phyloP scores from a whole-genome alignment of 2,329 filamentous ascomycete genomes.

The Colletotrichum chrysophilum region DNA sequence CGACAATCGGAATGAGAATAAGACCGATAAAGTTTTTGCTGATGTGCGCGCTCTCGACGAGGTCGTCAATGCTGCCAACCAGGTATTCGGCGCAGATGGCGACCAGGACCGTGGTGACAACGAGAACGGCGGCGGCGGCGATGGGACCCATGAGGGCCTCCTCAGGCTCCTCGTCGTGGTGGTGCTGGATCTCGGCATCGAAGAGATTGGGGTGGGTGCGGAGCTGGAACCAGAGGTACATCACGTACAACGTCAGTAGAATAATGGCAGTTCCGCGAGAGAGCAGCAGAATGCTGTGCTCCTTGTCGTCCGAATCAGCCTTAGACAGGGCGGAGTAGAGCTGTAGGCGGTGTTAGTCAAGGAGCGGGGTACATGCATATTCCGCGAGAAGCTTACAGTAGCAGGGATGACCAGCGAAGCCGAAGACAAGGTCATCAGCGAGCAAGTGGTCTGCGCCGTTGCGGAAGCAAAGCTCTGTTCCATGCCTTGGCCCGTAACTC shows the following conservation, averaged over 20 bases:
- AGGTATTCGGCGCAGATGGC: conserved; percentile 79
- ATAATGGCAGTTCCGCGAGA: conserved; percentile 81
- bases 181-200: conserved; percentile 52
- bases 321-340: conserved; percentile 69
- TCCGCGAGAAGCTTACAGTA: conserved; percentile 50
- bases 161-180: conserved; percentile 39
- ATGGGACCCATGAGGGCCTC: conserved; percentile 64
- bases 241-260: conserved; percentile 73
- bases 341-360: conserved; percentile 34
- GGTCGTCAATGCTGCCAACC: conserved; percentile 75
- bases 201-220: conserved; percentile 77
- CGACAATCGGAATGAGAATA: conserved; percentile 80
- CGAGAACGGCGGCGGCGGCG: conserved; percentile 69
- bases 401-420: conserved; percentile 82
- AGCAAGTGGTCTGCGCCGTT: conserved; percentile 78
- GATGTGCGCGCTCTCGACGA: conserved; percentile 73
- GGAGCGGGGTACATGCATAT: neutral
- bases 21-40: conserved; percentile 84
- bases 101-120: conserved; percentile 73
- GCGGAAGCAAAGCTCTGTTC: conserved; percentile 79
- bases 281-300: conserved; percentile 68
- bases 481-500: conserved; percentile 56
- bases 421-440: conserved; percentile 76
- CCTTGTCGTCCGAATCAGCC: conserved; percentile 44
- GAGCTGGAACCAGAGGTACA: conserved; percentile 82